Conservation (phyloP, 108 stramenopile genomes). For the Poteriospumella lacustris region DNA sequence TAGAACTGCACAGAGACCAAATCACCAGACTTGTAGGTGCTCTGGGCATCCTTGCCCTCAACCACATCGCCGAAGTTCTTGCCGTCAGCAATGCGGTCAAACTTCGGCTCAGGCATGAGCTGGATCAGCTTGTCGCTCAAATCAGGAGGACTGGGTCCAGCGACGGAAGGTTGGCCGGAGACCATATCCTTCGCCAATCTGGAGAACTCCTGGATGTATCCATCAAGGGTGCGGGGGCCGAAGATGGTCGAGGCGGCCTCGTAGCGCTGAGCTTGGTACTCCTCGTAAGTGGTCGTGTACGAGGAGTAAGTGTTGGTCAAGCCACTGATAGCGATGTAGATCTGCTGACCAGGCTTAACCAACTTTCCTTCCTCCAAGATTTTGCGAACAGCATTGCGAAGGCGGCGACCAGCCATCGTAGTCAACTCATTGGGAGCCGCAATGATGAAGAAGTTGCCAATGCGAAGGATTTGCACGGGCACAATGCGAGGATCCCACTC, state of each 20-base stretch:
- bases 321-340: slow-evolving; percentile 53
- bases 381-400: slow-evolving; percentile 37
- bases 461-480: slow-evolving; percentile 49
- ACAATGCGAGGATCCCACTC: slow-evolving; percentile 56
- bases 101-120: slow-evolving; percentile 39
- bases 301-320: slow-evolving; percentile 57
- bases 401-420: slow-evolving; percentile 61
- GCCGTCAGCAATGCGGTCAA: slow-evolving; percentile 49
- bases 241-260: slow-evolving; percentile 61
- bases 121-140: slow-evolving; percentile 40
- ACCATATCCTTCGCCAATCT: slow-evolving; percentile 47
- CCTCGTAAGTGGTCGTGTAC: slow-evolving; percentile 60
- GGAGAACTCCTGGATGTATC: slow-evolving; percentile 54
- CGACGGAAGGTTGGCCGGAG: slow-evolving; percentile 15
- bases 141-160: slow-evolving; percentile 43
- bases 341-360: slow-evolving; percentile 29
- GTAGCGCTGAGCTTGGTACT: slow-evolving; percentile 61
- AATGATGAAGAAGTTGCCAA: slow-evolving; percentile 54
- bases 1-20: slow-evolving; percentile 47
- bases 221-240: slow-evolving; percentile 56
- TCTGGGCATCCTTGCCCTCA: slow-evolving; percentile 35
- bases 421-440: slow-evolving; percentile 59
- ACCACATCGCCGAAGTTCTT: slow-evolving; percentile 38
- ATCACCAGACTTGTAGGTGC: slow-evolving; percentile 28
- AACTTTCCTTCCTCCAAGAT: slow-evolving; percentile 34